Evolutionary conservation across 2,329 filamentous ascomycete genomes (phyloP).

Genomic region (Pleoardoris graminearum): DNA sequence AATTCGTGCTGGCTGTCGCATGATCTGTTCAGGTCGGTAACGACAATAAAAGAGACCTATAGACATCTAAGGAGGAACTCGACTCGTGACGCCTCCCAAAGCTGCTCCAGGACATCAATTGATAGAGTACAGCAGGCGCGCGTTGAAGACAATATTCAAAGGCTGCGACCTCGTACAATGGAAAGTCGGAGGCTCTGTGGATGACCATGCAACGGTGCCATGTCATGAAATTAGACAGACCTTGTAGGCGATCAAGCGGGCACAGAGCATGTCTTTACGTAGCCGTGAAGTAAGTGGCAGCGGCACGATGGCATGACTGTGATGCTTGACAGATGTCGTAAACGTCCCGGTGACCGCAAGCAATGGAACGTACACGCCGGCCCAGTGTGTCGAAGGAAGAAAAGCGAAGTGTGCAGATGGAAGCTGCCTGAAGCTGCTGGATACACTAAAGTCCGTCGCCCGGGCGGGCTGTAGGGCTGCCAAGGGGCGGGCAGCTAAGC

Average conservation of each 20-base stretch:
- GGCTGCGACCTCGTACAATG: background rate
- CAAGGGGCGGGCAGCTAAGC: constrained; percentile 3
- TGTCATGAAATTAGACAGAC: background rate
- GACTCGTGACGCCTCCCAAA: no score
- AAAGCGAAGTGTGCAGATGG: background rate
- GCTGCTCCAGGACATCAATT: no score
- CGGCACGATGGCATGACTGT: background rate
- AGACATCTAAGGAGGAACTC: no score
- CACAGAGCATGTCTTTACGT: background rate
- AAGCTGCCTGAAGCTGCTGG: background rate
- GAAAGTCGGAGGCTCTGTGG: no score
- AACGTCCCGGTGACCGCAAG: background rate
- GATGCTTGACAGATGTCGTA: background rate
- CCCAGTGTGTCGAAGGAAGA: background rate
- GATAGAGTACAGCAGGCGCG: no score
- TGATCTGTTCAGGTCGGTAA: no score
- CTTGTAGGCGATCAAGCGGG: background rate
- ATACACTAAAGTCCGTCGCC: background rate
- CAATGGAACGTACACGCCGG: background rate
- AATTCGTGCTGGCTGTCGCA: no score
- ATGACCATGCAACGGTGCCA: no score
- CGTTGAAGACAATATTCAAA: no score
- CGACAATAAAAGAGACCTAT: no score
- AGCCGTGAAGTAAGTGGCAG: background rate
- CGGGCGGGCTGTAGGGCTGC: background rate